phyloP scores from a whole-genome alignment of 768 basidiomycete genomes.

The Leucocoprinus birnbaumii region DNA sequence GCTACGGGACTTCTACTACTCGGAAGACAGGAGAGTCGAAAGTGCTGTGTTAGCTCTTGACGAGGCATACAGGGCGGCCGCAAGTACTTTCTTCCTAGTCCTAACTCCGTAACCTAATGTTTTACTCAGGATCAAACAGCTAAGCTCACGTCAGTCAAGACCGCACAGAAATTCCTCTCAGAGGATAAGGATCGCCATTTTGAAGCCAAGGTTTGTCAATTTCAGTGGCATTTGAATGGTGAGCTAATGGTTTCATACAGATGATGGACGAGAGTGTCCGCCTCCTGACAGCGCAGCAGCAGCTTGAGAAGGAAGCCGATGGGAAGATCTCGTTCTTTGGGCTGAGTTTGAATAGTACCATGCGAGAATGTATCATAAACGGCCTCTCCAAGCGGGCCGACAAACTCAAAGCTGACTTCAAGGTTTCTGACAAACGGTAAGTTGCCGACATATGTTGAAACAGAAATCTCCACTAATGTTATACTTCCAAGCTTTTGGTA shows the following conservation, averaged over 20 bases:
- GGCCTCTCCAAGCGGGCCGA: conserved; percentile 88
- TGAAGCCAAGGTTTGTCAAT: conserved; percentile 73
- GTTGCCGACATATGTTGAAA: conserved; percentile 15
- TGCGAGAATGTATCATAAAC: conserved; percentile 72
- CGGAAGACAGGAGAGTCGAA: conserved; percentile 92
- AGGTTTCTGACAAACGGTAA: conserved; percentile 92
- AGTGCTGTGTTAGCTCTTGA: conserved; percentile 87
- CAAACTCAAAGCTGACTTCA: conserved; percentile 85
- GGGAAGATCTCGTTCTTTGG: conserved; percentile 82
- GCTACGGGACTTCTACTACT: conserved; percentile 95
- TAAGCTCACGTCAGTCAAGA: conserved; percentile 68
- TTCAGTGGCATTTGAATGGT: neutral
- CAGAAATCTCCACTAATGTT: neutral
- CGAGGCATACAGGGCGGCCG: conserved; percentile 69
- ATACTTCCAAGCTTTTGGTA: conserved; percentile 80
- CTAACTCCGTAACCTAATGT: neutral
- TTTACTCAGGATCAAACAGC: conserved; percentile 63
- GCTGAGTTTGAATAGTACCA: conserved; percentile 82
- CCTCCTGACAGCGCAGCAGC: conserved; percentile 78
- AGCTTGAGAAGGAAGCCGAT: conserved; percentile 82
- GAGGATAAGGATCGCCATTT: conserved; percentile 92
- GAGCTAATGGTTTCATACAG: conserved; percentile 34
- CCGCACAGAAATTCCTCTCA: conserved; percentile 89
- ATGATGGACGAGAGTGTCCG: conserved; percentile 87
- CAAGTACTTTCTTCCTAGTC: conserved; percentile 24